Base-by-base conservation (phyloP, 208 protist species). In the Crithidia thermophila region DNA sequence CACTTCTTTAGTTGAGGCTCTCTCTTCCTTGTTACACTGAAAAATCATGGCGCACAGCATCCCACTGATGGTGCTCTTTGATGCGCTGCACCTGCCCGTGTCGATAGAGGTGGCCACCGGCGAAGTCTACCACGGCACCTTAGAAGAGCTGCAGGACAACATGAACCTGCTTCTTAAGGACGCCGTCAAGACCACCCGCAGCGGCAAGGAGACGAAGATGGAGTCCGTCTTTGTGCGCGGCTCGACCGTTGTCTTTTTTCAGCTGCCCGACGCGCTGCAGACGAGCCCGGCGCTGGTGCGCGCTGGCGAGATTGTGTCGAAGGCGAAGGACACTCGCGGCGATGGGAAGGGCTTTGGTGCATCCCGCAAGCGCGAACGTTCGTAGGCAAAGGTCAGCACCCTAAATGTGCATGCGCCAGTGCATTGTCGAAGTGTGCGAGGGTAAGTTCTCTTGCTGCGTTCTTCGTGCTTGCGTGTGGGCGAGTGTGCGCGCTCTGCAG, bases 21-120 rank as follows among this genome's bases (percentile, higher is more conserved):
- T 45, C 16, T 45, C 13, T 45, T 45, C 40, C 16, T n/a, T n/a
- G 16, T n/a, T 16, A n/a, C 40, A 45, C 40, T 16, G 40, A 45
- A 45, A n/a, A 45, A 13, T 16, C 40, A 80, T 80, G 75, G 66
- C 75, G 9, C 61, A 72, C 21, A 90, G 87, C 51, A 92, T 98
- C 43, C 94, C 94, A 21, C 67, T 99, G 18, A 98, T 98, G 75
- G 79, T 99, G 37, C 84, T 99, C 21, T 94, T 91, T 55, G 96
- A 99, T 75, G 85, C 94, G 5, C 74, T 95, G 21, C 89, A 91
- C 55, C 89, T 91, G 16, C 80, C 84, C 18, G 79, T 99, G 9
- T 94, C 94, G 7, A 66, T 98, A 39, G 96, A 99, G 72, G 68
- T 98, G 16, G 85, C 75, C 37, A 96, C 87, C 4, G 94, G 96